These are phyloP conservation scores for Wickerhamiella parazyma DNA, from an alignment of 805 yeast species.

Conservation along the genomic window DNA sequence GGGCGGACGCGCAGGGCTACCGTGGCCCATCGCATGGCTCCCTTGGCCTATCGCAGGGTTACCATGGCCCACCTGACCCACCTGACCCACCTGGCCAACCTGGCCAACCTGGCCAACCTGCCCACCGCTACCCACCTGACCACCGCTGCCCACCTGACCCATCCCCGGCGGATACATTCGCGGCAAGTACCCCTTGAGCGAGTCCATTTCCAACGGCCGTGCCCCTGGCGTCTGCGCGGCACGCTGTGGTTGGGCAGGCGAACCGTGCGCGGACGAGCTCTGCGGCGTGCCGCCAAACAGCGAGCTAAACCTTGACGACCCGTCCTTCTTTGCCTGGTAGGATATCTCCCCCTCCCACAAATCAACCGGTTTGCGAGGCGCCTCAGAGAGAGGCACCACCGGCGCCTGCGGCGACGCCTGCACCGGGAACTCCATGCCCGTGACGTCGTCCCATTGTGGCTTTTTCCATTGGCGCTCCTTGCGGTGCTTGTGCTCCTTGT, in stretches of 20 bases:
- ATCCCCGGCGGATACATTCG: too few relatives aligned
- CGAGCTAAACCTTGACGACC: constrained; percentile 1
- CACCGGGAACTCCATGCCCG: constrained; percentile 2
- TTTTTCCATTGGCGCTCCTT: constrained; percentile 2
- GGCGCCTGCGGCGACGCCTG: too few relatives aligned
- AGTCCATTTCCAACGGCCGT: background rate
- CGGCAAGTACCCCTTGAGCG: background rate
- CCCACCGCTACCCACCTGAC: too few relatives aligned
- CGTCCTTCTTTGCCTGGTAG: background rate
- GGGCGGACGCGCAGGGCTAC: too few relatives aligned
- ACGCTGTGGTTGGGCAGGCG: too few relatives aligned
- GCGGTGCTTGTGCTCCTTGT: constrained; percentile 2
- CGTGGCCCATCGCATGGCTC: too few relatives aligned
- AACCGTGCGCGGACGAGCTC: too few relatives aligned
- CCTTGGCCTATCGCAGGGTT: too few relatives aligned
- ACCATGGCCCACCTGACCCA: too few relatives aligned
- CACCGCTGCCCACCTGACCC: too few relatives aligned
- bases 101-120: too few relatives aligned
- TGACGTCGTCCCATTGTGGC: constrained; percentile 5
- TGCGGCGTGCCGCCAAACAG: background rate
- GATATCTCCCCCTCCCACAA: constrained; percentile 7
- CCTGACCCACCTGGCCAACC: too few relatives aligned
- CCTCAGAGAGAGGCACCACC: background rate
- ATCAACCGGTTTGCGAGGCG: constrained; percentile 1
- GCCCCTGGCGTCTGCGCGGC: background rate